Conservation (phyloP, 164 flowering plant species). For the Umbilicus rupestris region DNA sequence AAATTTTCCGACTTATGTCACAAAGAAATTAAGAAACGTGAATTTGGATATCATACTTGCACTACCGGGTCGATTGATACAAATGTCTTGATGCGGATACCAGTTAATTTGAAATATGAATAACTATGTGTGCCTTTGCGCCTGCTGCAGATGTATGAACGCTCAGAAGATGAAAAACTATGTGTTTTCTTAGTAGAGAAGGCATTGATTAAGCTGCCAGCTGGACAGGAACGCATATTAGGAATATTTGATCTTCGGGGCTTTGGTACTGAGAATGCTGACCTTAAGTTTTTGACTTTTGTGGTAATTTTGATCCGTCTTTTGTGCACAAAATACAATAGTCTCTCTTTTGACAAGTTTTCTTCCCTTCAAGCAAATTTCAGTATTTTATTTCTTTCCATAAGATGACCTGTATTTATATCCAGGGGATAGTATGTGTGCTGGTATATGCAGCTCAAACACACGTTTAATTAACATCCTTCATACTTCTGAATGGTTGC, state of each 20-base stretch:
- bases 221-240: not conserved
- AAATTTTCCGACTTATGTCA: not conserved
- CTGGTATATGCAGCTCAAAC: not conserved
- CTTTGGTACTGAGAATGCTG: constrained; percentile 8
- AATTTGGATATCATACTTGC: not conserved
- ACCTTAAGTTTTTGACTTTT: constrained; percentile 8
- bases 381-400: not conserved
- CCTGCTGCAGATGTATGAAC: not conserved
- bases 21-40: not conserved
- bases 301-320: constrained; percentile 6
- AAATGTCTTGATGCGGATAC: too few relatives aligned
- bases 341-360: not conserved
- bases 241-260: constrained; percentile 9
- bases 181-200: constrained; percentile 7
- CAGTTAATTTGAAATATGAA: not conserved
- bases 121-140: not conserved
- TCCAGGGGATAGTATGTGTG: not conserved
- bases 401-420: not conserved
- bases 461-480: not conserved
- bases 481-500: not conserved
- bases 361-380: not conserved
- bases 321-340: not conserved
- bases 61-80: too few relatives aligned
- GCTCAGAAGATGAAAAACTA: constrained; percentile 3
- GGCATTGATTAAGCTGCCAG: constrained; percentile 3